Percentiles rank a stretch among this genome's conserved stretches.
phyloP scores from a whole-genome alignment of 345 rosid genomes.

The Eucalyptus erythrocorys region DNA sequence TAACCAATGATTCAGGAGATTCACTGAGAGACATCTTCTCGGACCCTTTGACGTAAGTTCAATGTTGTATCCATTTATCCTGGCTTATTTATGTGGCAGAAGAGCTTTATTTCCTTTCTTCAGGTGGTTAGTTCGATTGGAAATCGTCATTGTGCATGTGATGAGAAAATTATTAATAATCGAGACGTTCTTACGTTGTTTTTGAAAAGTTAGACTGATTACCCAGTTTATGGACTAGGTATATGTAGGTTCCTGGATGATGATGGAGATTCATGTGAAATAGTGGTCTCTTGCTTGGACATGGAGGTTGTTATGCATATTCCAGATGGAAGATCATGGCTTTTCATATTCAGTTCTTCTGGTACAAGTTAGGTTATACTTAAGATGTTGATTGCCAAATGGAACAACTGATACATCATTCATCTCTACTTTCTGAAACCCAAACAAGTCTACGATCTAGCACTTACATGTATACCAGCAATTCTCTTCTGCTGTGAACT shows the following conservation, averaged over 20 bases:
- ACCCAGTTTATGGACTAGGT: not conserved
- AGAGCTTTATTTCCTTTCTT: not conserved
- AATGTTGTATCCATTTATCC: not conserved
- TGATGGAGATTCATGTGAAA: not conserved
- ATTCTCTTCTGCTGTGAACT: not conserved
- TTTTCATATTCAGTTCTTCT: not conserved
- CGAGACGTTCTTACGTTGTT: not conserved
- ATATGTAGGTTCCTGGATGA: not conserved
- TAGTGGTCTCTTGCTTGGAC: not conserved
- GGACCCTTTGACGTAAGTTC: constrained; percentile 72
- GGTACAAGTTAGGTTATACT: not conserved
- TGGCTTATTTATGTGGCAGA: not conserved
- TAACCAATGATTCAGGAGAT: constrained; percentile 47
- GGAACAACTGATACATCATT: not conserved
- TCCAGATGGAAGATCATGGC: not conserved
- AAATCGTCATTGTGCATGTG: not conserved
- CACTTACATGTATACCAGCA: not conserved
- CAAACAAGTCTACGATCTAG: not conserved
- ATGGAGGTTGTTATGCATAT: not conserved
- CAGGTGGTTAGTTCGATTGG: not conserved
- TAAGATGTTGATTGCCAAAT: not conserved
- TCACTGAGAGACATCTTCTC: constrained; percentile 62
- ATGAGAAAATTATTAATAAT: not conserved
- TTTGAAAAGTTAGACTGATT: not conserved
- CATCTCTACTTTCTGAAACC: not conserved